These are phyloP conservation scores for Cyclotella baltica DNA, from an alignment of 108 stramenopile genomes.

Conservation along the genomic window DNA sequence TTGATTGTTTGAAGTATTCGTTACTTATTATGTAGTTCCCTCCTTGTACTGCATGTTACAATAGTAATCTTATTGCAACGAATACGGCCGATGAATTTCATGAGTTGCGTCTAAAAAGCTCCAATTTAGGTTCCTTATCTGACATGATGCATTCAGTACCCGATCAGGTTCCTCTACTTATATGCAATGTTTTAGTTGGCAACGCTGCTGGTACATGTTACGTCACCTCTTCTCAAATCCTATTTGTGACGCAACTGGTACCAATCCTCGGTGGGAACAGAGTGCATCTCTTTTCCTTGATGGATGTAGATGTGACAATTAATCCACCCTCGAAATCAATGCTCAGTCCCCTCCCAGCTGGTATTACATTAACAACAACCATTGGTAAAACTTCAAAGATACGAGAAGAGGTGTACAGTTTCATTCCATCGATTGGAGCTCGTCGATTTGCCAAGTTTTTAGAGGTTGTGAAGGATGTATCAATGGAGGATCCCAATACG, in stretches of 20 bases:
- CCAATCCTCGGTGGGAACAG: conserved; percentile 75
- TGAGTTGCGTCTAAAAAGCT: conserved; percentile 37
- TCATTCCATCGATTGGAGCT: conserved; percentile 78
- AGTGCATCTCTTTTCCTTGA: conserved; percentile 60
- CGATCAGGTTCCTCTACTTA: conserved; percentile 74
- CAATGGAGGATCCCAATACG: conserved; percentile 53
- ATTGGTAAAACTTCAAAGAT: conserved; percentile 41
- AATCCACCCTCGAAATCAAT: conserved; percentile 56
- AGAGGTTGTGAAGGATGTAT: conserved; percentile 65
- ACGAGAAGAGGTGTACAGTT: conserved; percentile 66
- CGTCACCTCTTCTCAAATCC: conserved; percentile 67
- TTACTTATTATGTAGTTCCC: background rate
- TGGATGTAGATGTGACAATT: conserved; percentile 73
- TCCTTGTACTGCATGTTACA: too few species aligned
- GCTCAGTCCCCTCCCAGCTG: conserved; percentile 78
- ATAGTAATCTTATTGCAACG: conserved; percentile 53
- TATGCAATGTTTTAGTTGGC: conserved; percentile 73
- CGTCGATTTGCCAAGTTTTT: conserved; percentile 76
- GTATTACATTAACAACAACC: conserved; percentile 55
- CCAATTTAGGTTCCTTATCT: conserved; percentile 52
- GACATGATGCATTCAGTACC: conserved; percentile 36
- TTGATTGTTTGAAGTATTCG: background rate
- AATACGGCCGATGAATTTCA: conserved; percentile 70
- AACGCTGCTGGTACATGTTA: conserved; percentile 78
- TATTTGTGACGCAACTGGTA: conserved; percentile 73